Evolutionary conservation across 2,329 filamentous ascomycete species (phyloP).

Genomic region (Fusarium verrucosum): DNA sequence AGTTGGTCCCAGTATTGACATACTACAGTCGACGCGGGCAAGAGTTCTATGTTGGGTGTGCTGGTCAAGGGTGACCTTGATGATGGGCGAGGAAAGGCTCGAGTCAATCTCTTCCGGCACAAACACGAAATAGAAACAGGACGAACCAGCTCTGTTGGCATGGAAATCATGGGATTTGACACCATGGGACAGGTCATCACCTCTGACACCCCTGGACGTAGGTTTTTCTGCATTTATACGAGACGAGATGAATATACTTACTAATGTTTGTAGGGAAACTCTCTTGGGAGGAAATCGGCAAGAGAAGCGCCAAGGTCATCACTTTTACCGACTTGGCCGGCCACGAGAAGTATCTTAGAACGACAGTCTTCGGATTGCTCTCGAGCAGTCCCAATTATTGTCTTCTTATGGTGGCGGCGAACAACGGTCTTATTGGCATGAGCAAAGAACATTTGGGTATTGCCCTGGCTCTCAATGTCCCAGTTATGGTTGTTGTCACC

Average conservation of each 20-base stretch:
- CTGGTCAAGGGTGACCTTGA: slow-evolving; percentile 95
- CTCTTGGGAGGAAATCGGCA: slow-evolving; percentile 98
- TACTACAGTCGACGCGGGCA: slow-evolving; percentile 87
- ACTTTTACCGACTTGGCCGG: slow-evolving; percentile 95
- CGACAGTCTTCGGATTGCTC: slow-evolving; percentile 93
- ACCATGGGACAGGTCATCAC: slow-evolving; percentile 83
- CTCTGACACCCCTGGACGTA: slow-evolving; percentile 83
- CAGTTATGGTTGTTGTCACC: slow-evolving; percentile 96
- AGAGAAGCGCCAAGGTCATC: slow-evolving; percentile 94
- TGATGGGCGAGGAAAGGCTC: slow-evolving; percentile 90
- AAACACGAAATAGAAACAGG: slow-evolving; percentile 98
- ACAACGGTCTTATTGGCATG: slow-evolving; percentile 97
- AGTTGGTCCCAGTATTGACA: slow-evolving; percentile 19
- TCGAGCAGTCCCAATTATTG: slow-evolving; percentile 98
- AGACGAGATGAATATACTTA: background rate
- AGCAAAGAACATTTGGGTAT: slow-evolving; percentile 98
- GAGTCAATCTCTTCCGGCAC: slow-evolving; percentile 95
- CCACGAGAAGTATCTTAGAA: slow-evolving; percentile 93
- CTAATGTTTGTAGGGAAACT: slow-evolving; percentile 62
- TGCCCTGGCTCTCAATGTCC: slow-evolving; percentile 91
- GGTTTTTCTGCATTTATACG: slow-evolving; percentile 46
- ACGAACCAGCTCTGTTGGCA: slow-evolving; percentile 93
- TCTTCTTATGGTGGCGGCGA: slow-evolving; percentile 96
- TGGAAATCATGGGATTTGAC: slow-evolving; percentile 99
- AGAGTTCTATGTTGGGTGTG: slow-evolving; percentile 95